Base-by-base conservation (phyloP, 345 rosid genomes). In the Eucalyptus brandiana region DNA sequence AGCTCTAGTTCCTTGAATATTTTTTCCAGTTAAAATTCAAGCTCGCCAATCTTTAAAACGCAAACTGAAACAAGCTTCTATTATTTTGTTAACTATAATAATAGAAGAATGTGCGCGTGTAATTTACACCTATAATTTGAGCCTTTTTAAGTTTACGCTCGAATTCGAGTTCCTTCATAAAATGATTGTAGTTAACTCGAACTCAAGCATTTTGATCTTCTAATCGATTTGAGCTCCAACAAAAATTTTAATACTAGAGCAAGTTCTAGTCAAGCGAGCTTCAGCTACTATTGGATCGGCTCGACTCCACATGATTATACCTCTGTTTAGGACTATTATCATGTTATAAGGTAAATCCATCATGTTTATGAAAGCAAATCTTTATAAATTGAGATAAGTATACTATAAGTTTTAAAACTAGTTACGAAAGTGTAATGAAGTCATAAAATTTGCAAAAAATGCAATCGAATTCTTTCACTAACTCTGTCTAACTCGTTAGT, bases 351-450 rank as follows among this genome's bases (percentile, higher is more conserved):
- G 58, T 53, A 21, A 53, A 53, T 53, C 0, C 11, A 53, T 53
- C 58, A 53, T 53, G 56, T 53, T 53, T 53, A 19, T 53, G 56
- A 19, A 53, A 53, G 26, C 58, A 53, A 53, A 53, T 53, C 58
- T 53, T 53, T 8, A 53, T 53, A 53, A 21, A 53, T 8, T 19
- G 26, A 1, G 5, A 53, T 53, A 21, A 53, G 26, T 53, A 0
- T 53, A 19, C 2, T 53, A 53, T 0, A 21, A 19, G 0, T 53
- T 53, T 1, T 53, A 19, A 53, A 53, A 53, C 0, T 8, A 53
- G 0, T 53, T 18, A 18, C 0, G 1, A 51, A 51, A 51, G 9
- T 51, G 0, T 51, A 1, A 51, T 7, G 2, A 7, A 18, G 1
- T 51, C 9, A 51, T 18, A 53, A 53, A 53, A 53, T 0, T 53